Base-by-base conservation (phyloP, 129 eudicot genomes). In the Deinandra increscens region DNA sequence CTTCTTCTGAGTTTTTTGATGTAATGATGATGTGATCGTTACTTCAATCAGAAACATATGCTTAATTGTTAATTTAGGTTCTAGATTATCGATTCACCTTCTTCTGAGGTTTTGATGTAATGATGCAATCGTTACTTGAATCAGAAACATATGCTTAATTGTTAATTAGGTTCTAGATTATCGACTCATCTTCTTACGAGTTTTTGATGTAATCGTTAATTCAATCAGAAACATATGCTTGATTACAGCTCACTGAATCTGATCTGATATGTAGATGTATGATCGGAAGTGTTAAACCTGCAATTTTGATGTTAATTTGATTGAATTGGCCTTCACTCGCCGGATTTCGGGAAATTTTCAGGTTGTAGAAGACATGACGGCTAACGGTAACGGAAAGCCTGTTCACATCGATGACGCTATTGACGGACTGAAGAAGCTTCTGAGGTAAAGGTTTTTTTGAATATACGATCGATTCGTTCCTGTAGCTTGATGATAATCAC, bases 371-470 rank as follows among this genome's bases (percentile, higher is more conserved):
- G 83, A 83, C 9, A 88, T 88, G 96, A 84, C 79, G 7, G 64
- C 73, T 17, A 80, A 61, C 31, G 66, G 84, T 4, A 81, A 60
- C 76, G 37, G 26, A n/a, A n/a, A 29, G 5, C 64, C 39, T 81
- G 71, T 68, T 61, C 76, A 51, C 36, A 29, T 66, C 53, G 95
- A 92, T 75, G 96, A 88, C 79, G 98, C 98, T 86, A 88, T 92
- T 79, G 85, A 83, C 45, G 96, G 87, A 50, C 67, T 92, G 36
- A 70, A 83, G 78, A 92, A 86, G 88, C 98, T 92, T 75, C 86
- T 92, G 20, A 88, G 96, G 98, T 92, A 62, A 13, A 26, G 53
- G 36, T 22, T 3, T 48, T 46, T 63, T 63, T 20, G 1, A 26
- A 64, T 41, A 39, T 53, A 17, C 8, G 38, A 42, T 4, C 31